phyloP scores from a whole-genome alignment of 1,139 yeast species.

The Hansenula sp. region DNA sequence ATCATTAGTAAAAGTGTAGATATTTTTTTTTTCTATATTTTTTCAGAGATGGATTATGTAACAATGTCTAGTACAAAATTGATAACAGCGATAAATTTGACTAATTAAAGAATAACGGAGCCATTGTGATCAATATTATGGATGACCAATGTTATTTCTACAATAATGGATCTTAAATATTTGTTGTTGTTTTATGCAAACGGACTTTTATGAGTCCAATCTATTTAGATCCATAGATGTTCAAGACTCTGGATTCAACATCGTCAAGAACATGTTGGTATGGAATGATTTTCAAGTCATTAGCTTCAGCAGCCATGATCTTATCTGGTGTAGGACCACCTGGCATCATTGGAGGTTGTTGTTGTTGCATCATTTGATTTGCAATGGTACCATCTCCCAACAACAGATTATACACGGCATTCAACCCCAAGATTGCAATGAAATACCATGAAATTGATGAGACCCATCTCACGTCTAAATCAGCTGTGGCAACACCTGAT shows the following conservation, averaged over 20 bases:
- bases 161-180: too few species aligned
- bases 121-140: too few species aligned
- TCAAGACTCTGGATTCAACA: conserved; percentile 60
- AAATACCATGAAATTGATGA: conserved; percentile 97
- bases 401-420: conserved; percentile 71
- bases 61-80: too few species aligned
- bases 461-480: conserved; percentile 90
- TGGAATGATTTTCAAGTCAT: conserved; percentile 62
- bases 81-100: too few species aligned
- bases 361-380: conserved; percentile 41
- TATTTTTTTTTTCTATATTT: not conserved
- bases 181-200: too few species aligned
- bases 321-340: conserved; percentile 60
- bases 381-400: conserved; percentile 50
- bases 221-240: conserved; percentile 21
- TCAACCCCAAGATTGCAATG: conserved; percentile 79
- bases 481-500: conserved; percentile 78
- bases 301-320: conserved; percentile 67
- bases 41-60: conserved; percentile 1
- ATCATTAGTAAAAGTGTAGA: not conserved
- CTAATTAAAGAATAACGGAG: too few species aligned
- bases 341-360: conserved; percentile 44
- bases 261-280: conserved; percentile 57
- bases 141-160: too few species aligned
- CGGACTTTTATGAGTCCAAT: too few species aligned